Percentiles rank a stretch among this genome's conserved stretches.
Evolutionary conservation across 1,284 basidiomycete species (phyloP).

Genomic region (Puccinia hordei): DNA sequence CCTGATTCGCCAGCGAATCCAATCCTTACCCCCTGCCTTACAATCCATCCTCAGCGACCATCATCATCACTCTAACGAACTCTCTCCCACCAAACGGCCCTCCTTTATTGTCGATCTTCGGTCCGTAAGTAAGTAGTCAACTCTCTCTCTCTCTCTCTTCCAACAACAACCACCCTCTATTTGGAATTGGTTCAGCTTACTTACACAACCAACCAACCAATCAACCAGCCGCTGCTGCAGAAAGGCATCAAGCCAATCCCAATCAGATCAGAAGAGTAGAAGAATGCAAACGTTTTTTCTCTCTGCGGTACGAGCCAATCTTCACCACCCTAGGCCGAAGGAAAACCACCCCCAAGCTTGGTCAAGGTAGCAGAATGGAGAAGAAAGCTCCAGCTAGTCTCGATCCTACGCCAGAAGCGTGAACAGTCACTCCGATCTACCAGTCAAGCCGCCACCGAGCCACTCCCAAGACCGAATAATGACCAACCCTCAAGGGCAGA

Average conservation of each 20-base stretch:
- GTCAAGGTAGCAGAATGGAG: constrained; percentile 28
- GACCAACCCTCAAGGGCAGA: not conserved
- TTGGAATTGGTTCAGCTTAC: too few species aligned
- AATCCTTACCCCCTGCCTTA: constrained; percentile 2
- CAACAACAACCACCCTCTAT: too few species aligned
- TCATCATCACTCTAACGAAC: constrained; percentile 3
- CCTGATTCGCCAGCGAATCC: not conserved
- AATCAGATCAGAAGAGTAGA: constrained; percentile 25
- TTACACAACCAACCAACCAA: not conserved
- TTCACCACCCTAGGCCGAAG: constrained; percentile 22
- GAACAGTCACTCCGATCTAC: not conserved
- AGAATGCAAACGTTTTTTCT: constrained; percentile 30
- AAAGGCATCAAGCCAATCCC: constrained; percentile 27
- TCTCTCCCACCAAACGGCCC: constrained; percentile 15
- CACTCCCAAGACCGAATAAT: not conserved
- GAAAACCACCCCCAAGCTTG: constrained; percentile 10
- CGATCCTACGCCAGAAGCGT: not conserved
- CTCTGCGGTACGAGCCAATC: constrained; percentile 15
- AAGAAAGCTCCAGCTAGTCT: constrained; percentile 20
- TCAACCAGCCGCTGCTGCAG: not conserved
- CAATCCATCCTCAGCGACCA: constrained; percentile 19
- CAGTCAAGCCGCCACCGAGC: not conserved
- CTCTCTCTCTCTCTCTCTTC: not conserved
- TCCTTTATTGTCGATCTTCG: constrained; percentile 30
- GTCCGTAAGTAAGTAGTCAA: constrained; percentile 20